Conservation (phyloP, 1,139 yeast species). For the Taiozyma sp. region DNA sequence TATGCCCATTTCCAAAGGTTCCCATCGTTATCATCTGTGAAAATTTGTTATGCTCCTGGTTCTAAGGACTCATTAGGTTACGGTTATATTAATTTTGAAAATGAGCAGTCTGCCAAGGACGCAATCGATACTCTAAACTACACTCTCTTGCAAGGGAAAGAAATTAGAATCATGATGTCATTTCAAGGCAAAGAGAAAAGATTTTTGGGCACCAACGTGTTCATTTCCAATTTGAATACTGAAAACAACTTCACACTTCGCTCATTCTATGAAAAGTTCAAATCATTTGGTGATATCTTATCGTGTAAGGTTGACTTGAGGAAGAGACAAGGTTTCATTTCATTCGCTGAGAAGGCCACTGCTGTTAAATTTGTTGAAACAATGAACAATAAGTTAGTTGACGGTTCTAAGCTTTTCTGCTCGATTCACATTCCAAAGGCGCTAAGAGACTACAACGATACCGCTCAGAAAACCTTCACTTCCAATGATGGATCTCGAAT, state of each 20-base stretch:
- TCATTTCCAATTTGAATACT: constrained; percentile 32
- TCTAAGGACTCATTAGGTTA: constrained; percentile 42
- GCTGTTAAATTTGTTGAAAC: constrained; percentile 36
- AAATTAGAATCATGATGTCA: constrained; percentile 50
- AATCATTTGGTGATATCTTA: constrained; percentile 35
- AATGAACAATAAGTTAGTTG: constrained; percentile 28
- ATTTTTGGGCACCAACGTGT: constrained; percentile 34
- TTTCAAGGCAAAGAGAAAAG: constrained; percentile 32
- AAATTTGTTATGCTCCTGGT: constrained; percentile 37
- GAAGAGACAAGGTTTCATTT: constrained; percentile 43
- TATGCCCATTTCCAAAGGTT: constrained; percentile 31
- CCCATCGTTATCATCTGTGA: constrained; percentile 40
- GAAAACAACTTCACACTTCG: constrained; percentile 31
- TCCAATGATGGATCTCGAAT: background rate
- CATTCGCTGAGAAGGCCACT: constrained; percentile 33
- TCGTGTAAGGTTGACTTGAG: constrained; percentile 40
- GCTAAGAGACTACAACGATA: constrained; percentile 18
- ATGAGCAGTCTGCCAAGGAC: constrained; percentile 31
- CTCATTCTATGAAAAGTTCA: constrained; percentile 38
- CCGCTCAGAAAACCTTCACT: background rate
- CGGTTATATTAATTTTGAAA: constrained; percentile 45
- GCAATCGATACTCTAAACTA: constrained; percentile 44
- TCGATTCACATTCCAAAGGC: constrained; percentile 40
- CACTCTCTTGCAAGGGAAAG: constrained; percentile 33
- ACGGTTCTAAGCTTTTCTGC: constrained; percentile 31